Evolutionary conservation across 75 land plant genomes (phyloP), one percentile per base, ranked within the genome.

Genomic region (Pseudotsuga menziesii): DNA sequence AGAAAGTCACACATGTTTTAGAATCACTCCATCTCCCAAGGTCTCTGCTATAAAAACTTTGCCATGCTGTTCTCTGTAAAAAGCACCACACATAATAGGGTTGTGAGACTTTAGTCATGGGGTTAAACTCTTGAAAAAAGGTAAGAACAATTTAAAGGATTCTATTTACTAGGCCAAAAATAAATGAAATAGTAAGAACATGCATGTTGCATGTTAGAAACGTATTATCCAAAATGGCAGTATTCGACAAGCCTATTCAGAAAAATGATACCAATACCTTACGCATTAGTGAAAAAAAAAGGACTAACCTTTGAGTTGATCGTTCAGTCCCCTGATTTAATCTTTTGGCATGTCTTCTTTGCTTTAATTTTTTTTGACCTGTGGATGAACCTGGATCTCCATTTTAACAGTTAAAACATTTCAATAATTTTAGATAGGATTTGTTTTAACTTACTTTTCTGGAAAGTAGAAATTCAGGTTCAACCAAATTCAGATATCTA

Each of bases 331-430:
- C 35, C 2, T 73, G 7, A 27, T 73, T 73, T 56, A 56, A 25
- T 55, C 54, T 73, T 73, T 73, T 73, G 3, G 75, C 75, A 55
- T 8, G 75, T 56, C 75, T 73, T 73, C 75, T 73, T 54, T 73
- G 75, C n/a, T 73, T 73, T 23, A 26, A 52, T 27, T 73, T 73
- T 23, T 9, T 25, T 23, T 54, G 57, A 73, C 9, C n/a, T 25
- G 29, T 73, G 5, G 58, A 73, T 25, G 19, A 55, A 73, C 57
- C 75, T 56, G 57, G 55, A 14, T 73, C 75, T 73, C 26, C 35
- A 73, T 25, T 54, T 73, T 32, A 73, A 73, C 32, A 22, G 5
- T 73, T 26, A 73, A 17, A 55, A 54, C 5, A 55, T 7, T 3
- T 54, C 17, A 27, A 12, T 8, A 54, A 54, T 16, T 60, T 25